Evolutionary conservation across 805 yeast species (phyloP).

Genomic region (Candida railenensis): DNA sequence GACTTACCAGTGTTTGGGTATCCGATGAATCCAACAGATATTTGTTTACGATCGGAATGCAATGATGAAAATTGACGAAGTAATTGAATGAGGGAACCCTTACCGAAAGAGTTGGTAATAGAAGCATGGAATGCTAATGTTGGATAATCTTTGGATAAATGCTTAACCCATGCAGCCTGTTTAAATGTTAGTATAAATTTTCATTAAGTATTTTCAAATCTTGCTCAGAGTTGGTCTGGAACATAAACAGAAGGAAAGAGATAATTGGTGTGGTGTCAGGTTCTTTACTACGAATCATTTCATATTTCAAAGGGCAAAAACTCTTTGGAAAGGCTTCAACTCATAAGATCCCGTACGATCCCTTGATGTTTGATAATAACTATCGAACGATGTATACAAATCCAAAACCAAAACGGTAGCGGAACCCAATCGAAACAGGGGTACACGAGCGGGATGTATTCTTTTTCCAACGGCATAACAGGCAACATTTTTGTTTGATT

Average conservation of each 20-base stretch:
- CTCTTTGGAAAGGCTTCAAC: conserved; percentile 60
- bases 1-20: conserved; percentile 99
- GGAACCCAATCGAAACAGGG: conserved; percentile 46
- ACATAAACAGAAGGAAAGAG: too few species aligned
- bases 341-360: conserved; percentile 63
- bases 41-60: conserved; percentile 91
- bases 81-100: conserved; percentile 91
- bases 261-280: conserved; percentile 74
- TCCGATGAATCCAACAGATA: conserved; percentile 95
- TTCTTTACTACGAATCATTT: conserved; percentile 83
- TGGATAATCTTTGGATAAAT: conserved; percentile 85
- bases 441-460: conserved; percentile 55
- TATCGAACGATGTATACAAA: conserved; percentile 32
- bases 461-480: conserved; percentile 98
- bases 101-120: conserved; percentile 95
- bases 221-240: too few species aligned
- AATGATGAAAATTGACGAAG: conserved; percentile 88
- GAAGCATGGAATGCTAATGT: conserved; percentile 98
- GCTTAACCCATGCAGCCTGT: conserved; percentile 99
- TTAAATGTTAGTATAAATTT: conserved; percentile 17
- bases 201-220: background rate
- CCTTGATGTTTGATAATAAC: conserved; percentile 46
- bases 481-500: conserved; percentile 52
- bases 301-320: conserved; percentile 23
- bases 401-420: conserved; percentile 36